Evolutionary conservation across 257 asterid genomes (phyloP), one percentile per base, ranked within the genome.

Genomic region (Solanum paucissectum): DNA sequence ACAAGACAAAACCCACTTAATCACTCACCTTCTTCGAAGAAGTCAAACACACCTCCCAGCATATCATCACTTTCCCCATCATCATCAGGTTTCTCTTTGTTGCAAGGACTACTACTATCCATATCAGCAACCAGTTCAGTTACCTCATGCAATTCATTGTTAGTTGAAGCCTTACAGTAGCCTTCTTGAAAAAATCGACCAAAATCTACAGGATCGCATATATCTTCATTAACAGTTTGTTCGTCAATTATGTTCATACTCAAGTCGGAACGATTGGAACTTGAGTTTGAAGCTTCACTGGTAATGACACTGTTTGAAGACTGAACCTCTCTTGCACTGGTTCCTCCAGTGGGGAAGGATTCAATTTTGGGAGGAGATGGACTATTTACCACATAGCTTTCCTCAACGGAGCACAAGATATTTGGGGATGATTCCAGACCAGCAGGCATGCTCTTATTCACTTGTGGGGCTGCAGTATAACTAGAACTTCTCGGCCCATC

Each of bases 1-100:
- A 32, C 12, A 82, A 49, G 69, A 32, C 13, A 49, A 44, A 82
- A 29, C 86, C 69, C 32, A 46, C 44, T 49, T 82, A 32, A 23
- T 36, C 49, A 52, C 85, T 8, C 71, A 90, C 93, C 93, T 90
- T 90, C 93, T 90, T 92, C 94, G 14, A 93, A 92, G 89, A 92
- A 92, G 87, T 90, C 91, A 76, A 92, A 92, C 34, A 92, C 92
- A 86, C 91, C 92, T 42, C 94, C 94, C 89, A 92, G 91, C 91
- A 92, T 74, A 83, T 89, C 90, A 88, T 90, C 93, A 75, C 89
- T 89, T 86, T 89, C 94, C 55, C n/a, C 91, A 83, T 90, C 93
- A 44, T 91, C 91, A 88, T 88, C 93, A 10, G 76, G 21, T 88
- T 86, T 92, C 88, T 88, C 91, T 82, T 89, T 88, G 83, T 89